Evolutionary conservation across 2,329 filamentous ascomycete genomes (phyloP).

Genomic region (Penicillium sp.): DNA sequence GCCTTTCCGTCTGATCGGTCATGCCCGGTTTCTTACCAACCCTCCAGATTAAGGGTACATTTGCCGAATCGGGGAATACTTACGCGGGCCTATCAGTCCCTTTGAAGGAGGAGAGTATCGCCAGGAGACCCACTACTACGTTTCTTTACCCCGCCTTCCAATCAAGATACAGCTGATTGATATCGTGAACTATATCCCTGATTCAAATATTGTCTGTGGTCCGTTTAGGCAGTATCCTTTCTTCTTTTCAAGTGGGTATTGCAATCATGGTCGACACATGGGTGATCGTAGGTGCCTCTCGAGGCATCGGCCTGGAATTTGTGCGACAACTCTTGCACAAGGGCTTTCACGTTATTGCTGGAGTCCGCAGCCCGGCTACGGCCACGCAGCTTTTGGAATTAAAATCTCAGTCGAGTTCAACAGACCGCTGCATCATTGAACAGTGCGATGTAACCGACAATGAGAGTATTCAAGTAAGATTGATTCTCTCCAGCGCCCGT

Average conservation of each 20-base stretch:
- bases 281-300: conserved; percentile 29
- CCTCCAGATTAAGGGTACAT: neutral
- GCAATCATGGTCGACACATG: conserved; percentile 17
- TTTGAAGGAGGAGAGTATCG: neutral
- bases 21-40: neutral
- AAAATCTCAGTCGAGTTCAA: conserved; percentile 12
- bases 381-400: conserved; percentile 20
- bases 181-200: neutral
- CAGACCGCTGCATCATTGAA: conserved; percentile 37
- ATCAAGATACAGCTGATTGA: neutral
- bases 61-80: conserved; percentile 1
- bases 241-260: too few species aligned
- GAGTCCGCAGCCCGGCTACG: conserved; percentile 42
- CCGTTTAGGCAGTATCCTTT: neutral
- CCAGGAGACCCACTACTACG: neutral
- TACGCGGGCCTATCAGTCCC: neutral
- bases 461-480: conserved; percentile 45
- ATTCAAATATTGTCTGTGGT: too few species aligned
- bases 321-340: conserved; percentile 44
- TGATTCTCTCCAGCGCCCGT: neutral
- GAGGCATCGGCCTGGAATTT: conserved; percentile 46
- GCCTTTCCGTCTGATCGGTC: neutral
- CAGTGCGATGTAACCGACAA: conserved; percentile 51
- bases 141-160: neutral
- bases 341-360: conserved; percentile 48